phyloP scores from a whole-genome alignment of 768 basidiomycete species.

The Auriscalpium vulgare region DNA sequence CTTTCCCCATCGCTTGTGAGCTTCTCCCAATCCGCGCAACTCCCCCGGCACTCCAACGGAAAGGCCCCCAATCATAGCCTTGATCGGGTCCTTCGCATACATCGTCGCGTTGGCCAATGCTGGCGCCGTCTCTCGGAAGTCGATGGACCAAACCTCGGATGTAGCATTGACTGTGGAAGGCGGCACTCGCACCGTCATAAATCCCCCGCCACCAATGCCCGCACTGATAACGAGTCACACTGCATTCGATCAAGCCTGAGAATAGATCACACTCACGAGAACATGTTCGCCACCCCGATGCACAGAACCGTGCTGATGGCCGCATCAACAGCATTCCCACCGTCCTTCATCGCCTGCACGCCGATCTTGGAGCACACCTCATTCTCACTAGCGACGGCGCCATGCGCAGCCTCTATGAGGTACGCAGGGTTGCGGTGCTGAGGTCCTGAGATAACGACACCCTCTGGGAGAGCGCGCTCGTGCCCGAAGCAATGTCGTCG shows the following conservation, averaged over 20 bases:
- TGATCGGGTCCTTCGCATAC: slow-evolving; percentile 50
- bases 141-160: slow-evolving; percentile 65
- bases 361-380: slow-evolving; percentile 81
- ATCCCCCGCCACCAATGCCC: slow-evolving; percentile 84
- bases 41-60: slow-evolving; percentile 90
- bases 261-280: slow-evolving; percentile 54
- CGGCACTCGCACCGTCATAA: slow-evolving; percentile 77
- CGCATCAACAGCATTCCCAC: slow-evolving; percentile 90
- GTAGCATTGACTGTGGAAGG: slow-evolving; percentile 30
- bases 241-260: slow-evolving; percentile 6
- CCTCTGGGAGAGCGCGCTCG: slow-evolving; percentile 1
- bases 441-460: neutral
- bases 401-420: slow-evolving; percentile 55
- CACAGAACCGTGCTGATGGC: slow-evolving; percentile 77
- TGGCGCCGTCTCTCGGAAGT: slow-evolving; percentile 88
- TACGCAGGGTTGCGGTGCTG: slow-evolving; percentile 43
- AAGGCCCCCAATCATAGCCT: slow-evolving; percentile 68
- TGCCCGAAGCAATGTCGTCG: neutral
- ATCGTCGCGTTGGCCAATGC: slow-evolving; percentile 65
- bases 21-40: slow-evolving; percentile 77
- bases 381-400: slow-evolving; percentile 89
- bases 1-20: slow-evolving; percentile 74
- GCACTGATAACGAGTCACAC: slow-evolving; percentile 34
- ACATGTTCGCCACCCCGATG: slow-evolving; percentile 80
- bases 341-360: slow-evolving; percentile 63